Percentiles rank a stretch among this genome's conserved stretches.
phyloP scores from a whole-genome alignment of 2,329 filamentous ascomycete species.

The Cladosporium sp. region DNA sequence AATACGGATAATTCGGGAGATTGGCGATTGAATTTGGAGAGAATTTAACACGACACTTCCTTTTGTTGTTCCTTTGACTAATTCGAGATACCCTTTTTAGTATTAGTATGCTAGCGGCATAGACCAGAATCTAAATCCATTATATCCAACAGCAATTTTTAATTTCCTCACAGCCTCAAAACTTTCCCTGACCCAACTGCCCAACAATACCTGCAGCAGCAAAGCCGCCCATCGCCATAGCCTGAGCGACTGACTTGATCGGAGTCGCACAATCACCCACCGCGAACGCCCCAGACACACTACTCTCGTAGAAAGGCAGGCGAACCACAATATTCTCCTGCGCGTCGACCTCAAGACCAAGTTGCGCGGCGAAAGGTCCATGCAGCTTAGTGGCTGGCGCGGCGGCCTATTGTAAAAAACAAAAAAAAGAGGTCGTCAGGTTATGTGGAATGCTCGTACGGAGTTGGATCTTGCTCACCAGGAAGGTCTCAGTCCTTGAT shows the following conservation, averaged over 20 bases:
- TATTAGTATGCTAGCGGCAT: background rate
- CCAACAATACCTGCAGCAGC: constrained; percentile 22
- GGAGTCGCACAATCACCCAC: constrained; percentile 17
- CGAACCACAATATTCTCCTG: constrained; percentile 1
- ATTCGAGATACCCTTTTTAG: background rate
- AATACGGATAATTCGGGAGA: background rate
- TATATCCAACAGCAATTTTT: too few species aligned
- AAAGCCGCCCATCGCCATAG: constrained; percentile 22
- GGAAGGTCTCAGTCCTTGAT: background rate
- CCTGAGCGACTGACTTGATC: constrained; percentile 9
- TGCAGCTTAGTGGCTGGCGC: background rate
- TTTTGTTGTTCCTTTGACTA: background rate
- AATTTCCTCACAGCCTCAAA: background rate
- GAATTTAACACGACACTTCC: background rate
- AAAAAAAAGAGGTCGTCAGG: too few species aligned
- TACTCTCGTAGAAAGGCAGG: constrained; percentile 3
- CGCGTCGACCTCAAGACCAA: constrained; percentile 6
- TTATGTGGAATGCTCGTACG: background rate
- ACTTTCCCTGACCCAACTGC: constrained; percentile 5
- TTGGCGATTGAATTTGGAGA: background rate
- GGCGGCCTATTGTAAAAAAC: background rate
- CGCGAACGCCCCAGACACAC: constrained; percentile 7
- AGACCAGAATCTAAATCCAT: background rate
- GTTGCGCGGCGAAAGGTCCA: constrained; percentile 14
- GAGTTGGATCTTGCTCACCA: background rate